These are phyloP conservation scores for Ensete glaucum DNA, from an alignment of 176 grass and related monocot genomes.

Conservation along the genomic window DNA sequence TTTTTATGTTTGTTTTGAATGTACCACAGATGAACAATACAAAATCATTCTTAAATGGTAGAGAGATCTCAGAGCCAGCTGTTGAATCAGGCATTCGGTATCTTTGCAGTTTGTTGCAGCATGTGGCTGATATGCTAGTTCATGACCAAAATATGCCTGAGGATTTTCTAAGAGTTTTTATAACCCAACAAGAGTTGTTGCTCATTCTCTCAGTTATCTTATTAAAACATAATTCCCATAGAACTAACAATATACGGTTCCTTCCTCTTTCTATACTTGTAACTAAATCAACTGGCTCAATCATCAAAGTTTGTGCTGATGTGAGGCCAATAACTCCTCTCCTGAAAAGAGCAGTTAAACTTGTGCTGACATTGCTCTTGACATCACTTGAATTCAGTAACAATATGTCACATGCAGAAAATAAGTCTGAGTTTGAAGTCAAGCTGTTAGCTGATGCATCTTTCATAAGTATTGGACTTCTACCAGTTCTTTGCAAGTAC, in stretches of 20 bases:
- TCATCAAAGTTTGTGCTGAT: conserved; percentile 50
- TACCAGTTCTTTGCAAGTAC: conserved; percentile 79
- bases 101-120: conserved; percentile 52
- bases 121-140: conserved; percentile 40
- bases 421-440: conserved; percentile 25
- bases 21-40: background rate
- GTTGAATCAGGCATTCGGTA: conserved; percentile 33
- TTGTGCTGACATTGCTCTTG: conserved; percentile 56
- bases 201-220: conserved; percentile 38
- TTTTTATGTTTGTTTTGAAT: conserved; percentile 2
- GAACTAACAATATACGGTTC: conserved; percentile 11
- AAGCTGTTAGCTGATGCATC: conserved; percentile 47
- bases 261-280: conserved; percentile 43
- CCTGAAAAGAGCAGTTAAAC: conserved; percentile 51
- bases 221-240: conserved; percentile 36
- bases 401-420: conserved; percentile 24
- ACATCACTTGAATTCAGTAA: conserved; percentile 42
- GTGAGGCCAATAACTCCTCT: conserved; percentile 34
- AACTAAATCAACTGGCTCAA: conserved; percentile 45
- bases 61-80: conserved; percentile 36
- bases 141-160: conserved; percentile 36
- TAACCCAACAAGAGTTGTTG: conserved; percentile 59
- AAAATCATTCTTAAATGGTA: background rate
- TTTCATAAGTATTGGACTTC: conserved; percentile 41
- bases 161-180: conserved; percentile 41